A percentile compares a stretch with the other conserved stretches of the same genome.
phyloP scores from a whole-genome alignment of 2,329 filamentous ascomycete genomes.

The Alternaria atra region DNA sequence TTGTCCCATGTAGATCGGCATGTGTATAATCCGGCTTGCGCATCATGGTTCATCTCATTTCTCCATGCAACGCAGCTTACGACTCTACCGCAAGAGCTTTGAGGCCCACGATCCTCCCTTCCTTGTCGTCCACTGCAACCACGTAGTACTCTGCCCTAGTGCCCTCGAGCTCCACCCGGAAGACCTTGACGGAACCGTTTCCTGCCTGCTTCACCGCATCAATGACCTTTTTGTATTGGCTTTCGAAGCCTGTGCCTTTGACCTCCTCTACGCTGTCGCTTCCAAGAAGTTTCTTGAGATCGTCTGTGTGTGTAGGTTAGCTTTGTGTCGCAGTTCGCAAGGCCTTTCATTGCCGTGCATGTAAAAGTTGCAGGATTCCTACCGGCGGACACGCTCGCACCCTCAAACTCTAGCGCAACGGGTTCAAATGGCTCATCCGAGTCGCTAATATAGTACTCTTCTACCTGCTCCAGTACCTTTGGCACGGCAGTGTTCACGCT shows the following conservation, averaged over 20 bases:
- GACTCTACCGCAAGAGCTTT: conserved; percentile 80
- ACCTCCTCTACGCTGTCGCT: conserved; percentile 70
- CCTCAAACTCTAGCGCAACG: conserved; percentile 72
- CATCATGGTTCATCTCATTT: conserved; percentile 3
- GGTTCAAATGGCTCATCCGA: conserved; percentile 86
- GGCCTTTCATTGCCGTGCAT: background rate
- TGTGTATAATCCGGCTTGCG: background rate
- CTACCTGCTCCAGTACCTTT: conserved; percentile 44
- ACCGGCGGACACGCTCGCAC: conserved; percentile 65
- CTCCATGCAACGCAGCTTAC: conserved; percentile 18
- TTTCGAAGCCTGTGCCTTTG: conserved; percentile 75
- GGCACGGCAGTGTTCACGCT: conserved; percentile 67
- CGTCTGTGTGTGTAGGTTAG: conserved; percentile 58
- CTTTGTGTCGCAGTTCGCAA: background rate
- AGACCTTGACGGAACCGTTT: conserved; percentile 76
- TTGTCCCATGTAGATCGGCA: conserved; percentile 2
- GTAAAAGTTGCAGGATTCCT: conserved; percentile 34
- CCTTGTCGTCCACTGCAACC: conserved; percentile 68
- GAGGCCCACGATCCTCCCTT: conserved; percentile 74
- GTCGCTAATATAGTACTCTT: conserved; percentile 79
- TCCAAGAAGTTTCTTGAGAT: conserved; percentile 74
- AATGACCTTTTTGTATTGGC: conserved; percentile 73
- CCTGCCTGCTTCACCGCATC: conserved; percentile 74
- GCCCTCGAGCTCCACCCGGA: conserved; percentile 70
- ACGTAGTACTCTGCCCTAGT: conserved; percentile 83